These are phyloP conservation scores for Linum usitatissimum DNA, from an alignment of 345 rosid genomes.

Conservation along the genomic window DNA sequence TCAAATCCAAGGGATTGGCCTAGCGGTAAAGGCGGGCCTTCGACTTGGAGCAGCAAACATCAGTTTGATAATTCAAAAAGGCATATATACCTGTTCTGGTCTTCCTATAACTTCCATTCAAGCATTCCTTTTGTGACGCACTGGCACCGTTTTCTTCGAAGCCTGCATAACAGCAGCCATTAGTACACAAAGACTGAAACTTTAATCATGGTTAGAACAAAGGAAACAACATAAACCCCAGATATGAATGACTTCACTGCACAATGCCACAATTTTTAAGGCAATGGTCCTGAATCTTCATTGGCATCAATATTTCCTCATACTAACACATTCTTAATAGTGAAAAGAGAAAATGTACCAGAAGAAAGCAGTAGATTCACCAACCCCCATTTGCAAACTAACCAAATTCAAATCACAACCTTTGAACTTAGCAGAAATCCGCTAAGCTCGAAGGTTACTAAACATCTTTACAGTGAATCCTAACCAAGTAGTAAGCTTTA, in stretches of 20 bases:
- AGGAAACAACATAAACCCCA: background rate
- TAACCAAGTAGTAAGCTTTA: no score
- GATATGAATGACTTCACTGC: no score
- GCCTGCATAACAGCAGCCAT: slow-evolving; percentile 24
- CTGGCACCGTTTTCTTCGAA: slow-evolving; percentile 26
- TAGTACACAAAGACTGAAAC: background rate
- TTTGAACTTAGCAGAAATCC: no score
- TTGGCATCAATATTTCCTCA: background rate
- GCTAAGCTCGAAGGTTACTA: no score
- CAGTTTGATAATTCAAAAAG: background rate
- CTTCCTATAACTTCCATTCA: slow-evolving; percentile 40
- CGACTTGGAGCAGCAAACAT: background rate
- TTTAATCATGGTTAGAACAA: no score
- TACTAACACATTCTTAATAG: background rate
- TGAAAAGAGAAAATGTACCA: no score
- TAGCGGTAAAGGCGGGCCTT: no score
- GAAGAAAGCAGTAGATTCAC: background rate
- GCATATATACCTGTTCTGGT: slow-evolving; percentile 27
- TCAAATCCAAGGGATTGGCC: background rate
- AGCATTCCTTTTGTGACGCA: slow-evolving; percentile 28
- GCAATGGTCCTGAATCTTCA: background rate
- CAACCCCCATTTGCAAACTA: no score
- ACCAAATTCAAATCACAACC: no score
- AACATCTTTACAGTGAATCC: no score
- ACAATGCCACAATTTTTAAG: no score